phyloP scores from a whole-genome alignment of 2,329 filamentous ascomycete species.

The Penicillium aurantiogriseum region DNA sequence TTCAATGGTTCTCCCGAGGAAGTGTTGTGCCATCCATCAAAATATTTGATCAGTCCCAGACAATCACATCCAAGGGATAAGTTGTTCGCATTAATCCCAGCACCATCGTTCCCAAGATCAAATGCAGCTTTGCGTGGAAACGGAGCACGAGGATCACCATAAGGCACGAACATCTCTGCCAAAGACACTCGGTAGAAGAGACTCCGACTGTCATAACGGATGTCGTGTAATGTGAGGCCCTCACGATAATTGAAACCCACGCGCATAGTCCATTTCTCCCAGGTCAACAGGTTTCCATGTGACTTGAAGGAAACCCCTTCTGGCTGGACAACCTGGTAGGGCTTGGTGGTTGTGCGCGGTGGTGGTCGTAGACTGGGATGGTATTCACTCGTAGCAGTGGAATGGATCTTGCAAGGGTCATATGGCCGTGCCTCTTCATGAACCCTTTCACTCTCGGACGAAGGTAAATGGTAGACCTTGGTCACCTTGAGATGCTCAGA shows the following conservation, averaged over 20 bases:
- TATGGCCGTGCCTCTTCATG: conserved; percentile 39
- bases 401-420: conserved; percentile 41
- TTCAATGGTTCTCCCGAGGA: conserved; percentile 36
- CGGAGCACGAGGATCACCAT: conserved; percentile 43
- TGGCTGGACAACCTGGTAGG: conserved; percentile 39
- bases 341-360: conserved; percentile 37
- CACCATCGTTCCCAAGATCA: conserved; percentile 46
- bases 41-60: conserved; percentile 46
- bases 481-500: conserved; percentile 52
- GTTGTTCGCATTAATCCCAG: conserved; percentile 46
- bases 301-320: conserved; percentile 37
- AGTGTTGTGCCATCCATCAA: conserved; percentile 41
- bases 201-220: conserved; percentile 40
- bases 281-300: conserved; percentile 32
- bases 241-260: conserved; percentile 49
- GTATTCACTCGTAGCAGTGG: conserved; percentile 33
- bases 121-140: conserved; percentile 47
- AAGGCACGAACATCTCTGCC: conserved; percentile 48
- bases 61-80: conserved; percentile 45
- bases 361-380: conserved; percentile 32
- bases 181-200: conserved; percentile 45
- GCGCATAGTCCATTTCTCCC: conserved; percentile 47
- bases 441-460: conserved; percentile 41
- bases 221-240: conserved; percentile 44
- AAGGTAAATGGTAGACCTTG: conserved; percentile 51